These are phyloP conservation scores for Lasiosphaeria hispida DNA, from an alignment of 495 filamentous ascomycete genomes.

Conservation along the genomic window DNA sequence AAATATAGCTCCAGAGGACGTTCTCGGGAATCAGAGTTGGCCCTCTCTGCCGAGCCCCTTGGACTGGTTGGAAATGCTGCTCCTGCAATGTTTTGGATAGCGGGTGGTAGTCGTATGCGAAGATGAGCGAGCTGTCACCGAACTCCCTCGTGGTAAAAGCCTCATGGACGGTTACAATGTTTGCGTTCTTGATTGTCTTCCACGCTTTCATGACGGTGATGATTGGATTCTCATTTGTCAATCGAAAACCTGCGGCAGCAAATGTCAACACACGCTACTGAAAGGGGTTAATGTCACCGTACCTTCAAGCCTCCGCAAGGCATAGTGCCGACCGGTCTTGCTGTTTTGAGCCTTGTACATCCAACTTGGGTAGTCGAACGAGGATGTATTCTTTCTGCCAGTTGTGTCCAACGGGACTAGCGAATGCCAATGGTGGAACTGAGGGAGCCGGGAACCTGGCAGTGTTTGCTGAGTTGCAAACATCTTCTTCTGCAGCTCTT, in stretches of 20 bases:
- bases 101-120: slow-evolving; percentile 92
- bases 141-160: slow-evolving; percentile 91
- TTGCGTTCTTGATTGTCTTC: slow-evolving; percentile 80
- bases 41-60: slow-evolving; percentile 42
- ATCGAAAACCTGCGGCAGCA: slow-evolving; percentile 44
- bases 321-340: slow-evolving; percentile 82
- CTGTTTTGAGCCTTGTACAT: slow-evolving; percentile 92
- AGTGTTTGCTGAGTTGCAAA: slow-evolving; percentile 83
- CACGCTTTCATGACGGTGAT: slow-evolving; percentile 76
- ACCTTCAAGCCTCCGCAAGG: slow-evolving; percentile 79
- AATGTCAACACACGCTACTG: neutral
- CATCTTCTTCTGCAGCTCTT: slow-evolving; percentile 84
- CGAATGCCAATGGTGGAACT: slow-evolving; percentile 84
- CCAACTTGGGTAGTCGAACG: slow-evolving; percentile 86
- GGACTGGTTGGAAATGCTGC: slow-evolving; percentile 65
- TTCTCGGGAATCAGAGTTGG: slow-evolving; percentile 65
- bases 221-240: slow-evolving; percentile 87
- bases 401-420: slow-evolving; percentile 85
- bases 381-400: slow-evolving; percentile 64
- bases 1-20: slow-evolving; percentile 85
- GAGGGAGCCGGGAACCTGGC: slow-evolving; percentile 65
- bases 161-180: slow-evolving; percentile 83
- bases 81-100: slow-evolving; percentile 86
- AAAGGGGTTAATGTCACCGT: neutral
- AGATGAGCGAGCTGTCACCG: slow-evolving; percentile 89